These are phyloP conservation scores for Hyaloscypha finlandica DNA, from an alignment of 495 filamentous ascomycete species.

Conservation along the genomic window DNA sequence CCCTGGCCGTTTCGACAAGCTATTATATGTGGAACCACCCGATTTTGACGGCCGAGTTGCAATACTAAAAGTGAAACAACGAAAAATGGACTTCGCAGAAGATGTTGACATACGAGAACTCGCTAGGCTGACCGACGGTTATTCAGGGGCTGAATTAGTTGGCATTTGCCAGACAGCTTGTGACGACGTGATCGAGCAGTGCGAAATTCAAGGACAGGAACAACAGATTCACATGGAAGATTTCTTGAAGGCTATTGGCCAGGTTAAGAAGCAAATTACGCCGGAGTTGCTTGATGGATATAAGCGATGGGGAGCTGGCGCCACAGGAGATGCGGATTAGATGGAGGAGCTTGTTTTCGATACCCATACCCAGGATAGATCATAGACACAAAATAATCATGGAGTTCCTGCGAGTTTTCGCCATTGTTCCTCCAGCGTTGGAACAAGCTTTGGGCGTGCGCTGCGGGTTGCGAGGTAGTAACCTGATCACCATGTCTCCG, in stretches of 20 bases:
- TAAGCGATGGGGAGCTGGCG: slow-evolving; percentile 59
- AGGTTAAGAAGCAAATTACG: slow-evolving; percentile 70
- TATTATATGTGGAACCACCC: slow-evolving; percentile 89
- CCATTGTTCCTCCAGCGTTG: neutral
- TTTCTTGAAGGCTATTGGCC: slow-evolving; percentile 61
- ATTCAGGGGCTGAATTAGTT: slow-evolving; percentile 87
- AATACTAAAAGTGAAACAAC: slow-evolving; percentile 69
- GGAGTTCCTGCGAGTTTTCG: neutral
- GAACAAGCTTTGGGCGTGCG: neutral
- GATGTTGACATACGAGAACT: slow-evolving; percentile 68
- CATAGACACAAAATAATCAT: neutral
- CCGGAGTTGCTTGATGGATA: slow-evolving; percentile 64
- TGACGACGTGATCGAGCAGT: slow-evolving; percentile 58
- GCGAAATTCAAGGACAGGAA: slow-evolving; percentile 46
- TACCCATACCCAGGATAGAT: neutral
- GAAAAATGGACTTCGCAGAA: slow-evolving; percentile 59
- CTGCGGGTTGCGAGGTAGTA: neutral
- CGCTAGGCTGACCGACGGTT: slow-evolving; percentile 73
- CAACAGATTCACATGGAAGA: slow-evolving; percentile 60
- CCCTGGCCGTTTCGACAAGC: slow-evolving; percentile 82
- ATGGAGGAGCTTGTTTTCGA: neutral
- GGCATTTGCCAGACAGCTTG: slow-evolving; percentile 73
- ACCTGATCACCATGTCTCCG: neutral
- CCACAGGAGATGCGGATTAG: slow-evolving; percentile 23
- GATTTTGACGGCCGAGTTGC: slow-evolving; percentile 72